Conservation (phyloP, 768 basidiomycete genomes). For the Kwoniella botswanensis region DNA sequence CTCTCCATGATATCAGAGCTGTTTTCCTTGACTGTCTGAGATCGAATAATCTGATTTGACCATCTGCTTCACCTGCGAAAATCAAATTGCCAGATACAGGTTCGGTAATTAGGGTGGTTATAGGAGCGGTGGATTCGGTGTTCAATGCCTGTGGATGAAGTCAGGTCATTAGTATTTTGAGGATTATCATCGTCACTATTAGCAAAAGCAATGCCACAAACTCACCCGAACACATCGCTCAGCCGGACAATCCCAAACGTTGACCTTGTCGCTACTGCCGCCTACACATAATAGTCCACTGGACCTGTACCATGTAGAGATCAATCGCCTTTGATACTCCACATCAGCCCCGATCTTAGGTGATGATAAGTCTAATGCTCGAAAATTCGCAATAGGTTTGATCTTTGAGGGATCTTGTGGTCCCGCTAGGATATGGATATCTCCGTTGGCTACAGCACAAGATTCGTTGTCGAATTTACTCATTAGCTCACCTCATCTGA, state of each 20-base stretch:
- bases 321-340: constrained; percentile 19
- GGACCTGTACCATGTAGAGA: constrained; percentile 46
- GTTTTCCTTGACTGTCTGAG: constrained; percentile 31
- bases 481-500: no score
- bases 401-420: constrained; percentile 30
- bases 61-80: constrained; percentile 36
- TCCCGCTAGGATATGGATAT: constrained; percentile 46
- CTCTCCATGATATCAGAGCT: constrained; percentile 29
- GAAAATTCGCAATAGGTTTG: constrained; percentile 43
- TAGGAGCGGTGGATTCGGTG: constrained; percentile 24
- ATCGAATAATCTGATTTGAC: constrained; percentile 44
- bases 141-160: constrained; percentile 7
- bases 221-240: constrained; percentile 45
- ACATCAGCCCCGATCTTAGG: not conserved
- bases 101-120: constrained; percentile 43
- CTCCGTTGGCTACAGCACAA: constrained; percentile 37
- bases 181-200: no score
- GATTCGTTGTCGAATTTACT: no score
- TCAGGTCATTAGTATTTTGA: not conserved
- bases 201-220: not conserved
- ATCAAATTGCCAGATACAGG: constrained; percentile 48
- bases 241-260: constrained; percentile 52
- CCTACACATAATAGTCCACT: constrained; percentile 41
- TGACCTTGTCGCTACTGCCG: constrained; percentile 35
- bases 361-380: constrained; percentile 32